phyloP scores from a whole-genome alignment of 2,329 filamentous ascomycete genomes.

The Sclerotinia sclerotiorum region DNA sequence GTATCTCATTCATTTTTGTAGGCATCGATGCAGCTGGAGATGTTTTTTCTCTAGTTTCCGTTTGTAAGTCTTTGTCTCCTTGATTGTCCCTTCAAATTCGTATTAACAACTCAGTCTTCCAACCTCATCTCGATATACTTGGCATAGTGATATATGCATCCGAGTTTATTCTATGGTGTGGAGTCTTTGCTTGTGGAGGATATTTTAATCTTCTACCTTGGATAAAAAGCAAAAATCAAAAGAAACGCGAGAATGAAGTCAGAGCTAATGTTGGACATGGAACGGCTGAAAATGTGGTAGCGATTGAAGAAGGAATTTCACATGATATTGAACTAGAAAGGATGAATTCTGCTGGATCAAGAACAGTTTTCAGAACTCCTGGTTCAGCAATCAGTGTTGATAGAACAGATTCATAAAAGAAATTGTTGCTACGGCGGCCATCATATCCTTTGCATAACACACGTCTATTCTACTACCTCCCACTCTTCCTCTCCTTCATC shows the following conservation, averaged over 20 bases:
- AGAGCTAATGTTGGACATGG: constrained; percentile 13
- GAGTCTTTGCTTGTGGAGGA: constrained; percentile 63
- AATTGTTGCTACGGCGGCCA: not conserved
- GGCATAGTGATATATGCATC: constrained; percentile 67
- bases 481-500: not conserved
- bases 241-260: constrained; percentile 19
- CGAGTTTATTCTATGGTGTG: constrained; percentile 65
- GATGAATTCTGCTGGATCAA: constrained; percentile 58
- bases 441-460: not conserved
- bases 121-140: constrained; percentile 56
- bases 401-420: not conserved
- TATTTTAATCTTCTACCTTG: constrained; percentile 65
- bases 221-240: constrained; percentile 44
- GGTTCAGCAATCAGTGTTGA: constrained; percentile 38
- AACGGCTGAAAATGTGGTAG: not conserved
- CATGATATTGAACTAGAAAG: constrained; percentile 46
- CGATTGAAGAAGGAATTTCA: constrained; percentile 26
- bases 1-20: constrained; percentile 72
- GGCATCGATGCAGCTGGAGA: constrained; percentile 69
- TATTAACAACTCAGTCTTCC: constrained; percentile 48
- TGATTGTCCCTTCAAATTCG: not conserved
- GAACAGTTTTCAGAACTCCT: constrained; percentile 56
- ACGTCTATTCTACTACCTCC: not conserved
- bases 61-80: constrained; percentile 43
- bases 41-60: constrained; percentile 63